phyloP scores from a whole-genome alignment of 2,329 filamentous ascomycete species.

The Penicillium freii region DNA sequence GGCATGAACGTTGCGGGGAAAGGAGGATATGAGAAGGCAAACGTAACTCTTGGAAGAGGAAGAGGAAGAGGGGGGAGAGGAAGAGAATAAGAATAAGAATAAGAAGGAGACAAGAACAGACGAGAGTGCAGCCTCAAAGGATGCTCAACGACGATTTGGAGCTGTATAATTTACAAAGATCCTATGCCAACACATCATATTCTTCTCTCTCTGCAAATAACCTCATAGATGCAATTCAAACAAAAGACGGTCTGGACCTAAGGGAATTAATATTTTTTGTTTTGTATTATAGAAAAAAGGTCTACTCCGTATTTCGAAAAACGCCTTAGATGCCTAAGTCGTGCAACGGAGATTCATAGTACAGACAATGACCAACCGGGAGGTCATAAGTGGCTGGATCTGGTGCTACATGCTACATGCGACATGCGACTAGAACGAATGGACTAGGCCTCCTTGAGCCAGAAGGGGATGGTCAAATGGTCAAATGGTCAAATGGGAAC shows the following conservation, averaged over 20 bases:
- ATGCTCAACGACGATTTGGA: conserved; percentile 20
- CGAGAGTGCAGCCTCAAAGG: conserved; percentile 5
- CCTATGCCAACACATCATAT: conserved; percentile 22
- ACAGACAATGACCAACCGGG: conserved; percentile 28
- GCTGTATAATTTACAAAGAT: conserved; percentile 17
- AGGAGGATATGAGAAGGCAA: conserved; percentile 9
- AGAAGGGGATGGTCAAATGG: conserved; percentile 2
- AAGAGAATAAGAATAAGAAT: neutral
- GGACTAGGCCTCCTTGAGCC: neutral
- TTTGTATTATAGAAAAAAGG: neutral
- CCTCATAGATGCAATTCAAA: conserved; percentile 21
- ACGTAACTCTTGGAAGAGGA: conserved; percentile 10
- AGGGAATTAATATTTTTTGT: neutral
- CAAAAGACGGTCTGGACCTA: conserved; percentile 15
- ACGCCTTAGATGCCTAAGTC: conserved; percentile 16
- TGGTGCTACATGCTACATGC: conserved; percentile 13
- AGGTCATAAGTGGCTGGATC: conserved; percentile 27
- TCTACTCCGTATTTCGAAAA: conserved; percentile 22
- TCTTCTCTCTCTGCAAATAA: conserved; percentile 21
- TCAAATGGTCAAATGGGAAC: conserved; percentile 15
- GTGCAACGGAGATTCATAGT: conserved; percentile 34
- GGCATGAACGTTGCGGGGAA: neutral
- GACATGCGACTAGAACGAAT: conserved; percentile 3
- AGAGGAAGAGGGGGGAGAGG: conserved; percentile 9
- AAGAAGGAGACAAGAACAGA: neutral